Conservation (phyloP, 2,329 filamentous ascomycete species). For the Aureobasidium uvarum region DNA sequence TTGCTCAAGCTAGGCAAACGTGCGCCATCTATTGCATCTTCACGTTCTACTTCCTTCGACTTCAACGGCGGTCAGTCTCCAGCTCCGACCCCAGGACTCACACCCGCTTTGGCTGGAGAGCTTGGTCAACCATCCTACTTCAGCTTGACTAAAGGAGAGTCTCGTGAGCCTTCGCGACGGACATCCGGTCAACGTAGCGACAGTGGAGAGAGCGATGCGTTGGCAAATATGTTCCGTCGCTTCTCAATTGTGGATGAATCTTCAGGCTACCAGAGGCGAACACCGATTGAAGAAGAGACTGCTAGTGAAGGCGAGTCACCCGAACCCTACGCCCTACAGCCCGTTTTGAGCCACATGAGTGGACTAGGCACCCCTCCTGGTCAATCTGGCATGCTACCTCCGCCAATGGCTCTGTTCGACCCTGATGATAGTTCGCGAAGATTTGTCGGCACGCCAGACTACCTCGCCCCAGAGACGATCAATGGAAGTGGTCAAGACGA, state of each 20-base stretch:
- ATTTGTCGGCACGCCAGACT: constrained; percentile 96
- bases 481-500: constrained; percentile 94
- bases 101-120: constrained; percentile 66
- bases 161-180: constrained; percentile 59
- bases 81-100: constrained; percentile 79
- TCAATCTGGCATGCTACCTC: constrained; percentile 76
- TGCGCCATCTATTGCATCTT: constrained; percentile 81
- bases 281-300: constrained; percentile 70
- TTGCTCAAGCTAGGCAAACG: constrained; percentile 84
- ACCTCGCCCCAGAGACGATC: constrained; percentile 94
- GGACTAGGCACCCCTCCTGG: constrained; percentile 61
- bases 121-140: constrained; percentile 92
- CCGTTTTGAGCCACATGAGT: constrained; percentile 54
- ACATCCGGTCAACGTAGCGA: constrained; percentile 85
- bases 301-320: constrained; percentile 70
- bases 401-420: constrained; percentile 90
- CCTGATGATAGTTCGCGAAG: constrained; percentile 88
- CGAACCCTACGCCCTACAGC: constrained; percentile 68
- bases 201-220: constrained; percentile 82
- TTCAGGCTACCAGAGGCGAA: constrained; percentile 46
- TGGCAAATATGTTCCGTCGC: constrained; percentile 77
- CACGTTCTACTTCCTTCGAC: constrained; percentile 90
- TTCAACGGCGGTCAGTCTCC: constrained; percentile 79
- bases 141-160: constrained; percentile 64
- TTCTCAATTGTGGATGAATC: constrained; percentile 56